Conservation (phyloP, 2,329 filamentous ascomycete genomes). For the Ascochyta rabiei region DNA sequence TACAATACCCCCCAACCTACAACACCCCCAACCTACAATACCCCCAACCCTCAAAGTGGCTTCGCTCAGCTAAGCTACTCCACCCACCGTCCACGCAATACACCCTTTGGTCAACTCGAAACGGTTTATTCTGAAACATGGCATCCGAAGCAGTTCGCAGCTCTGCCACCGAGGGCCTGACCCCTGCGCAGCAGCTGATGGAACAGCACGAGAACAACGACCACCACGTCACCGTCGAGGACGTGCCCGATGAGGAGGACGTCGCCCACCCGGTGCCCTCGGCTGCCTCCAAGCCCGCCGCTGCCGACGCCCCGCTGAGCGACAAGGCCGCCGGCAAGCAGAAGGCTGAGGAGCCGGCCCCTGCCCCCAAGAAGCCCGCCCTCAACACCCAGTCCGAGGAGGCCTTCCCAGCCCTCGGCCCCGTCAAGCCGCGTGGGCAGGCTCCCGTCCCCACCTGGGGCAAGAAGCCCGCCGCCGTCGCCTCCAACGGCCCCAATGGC, state of each 20-base stretch:
- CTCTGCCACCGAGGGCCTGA: conserved; percentile 44
- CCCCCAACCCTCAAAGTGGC: conserved; percentile 33
- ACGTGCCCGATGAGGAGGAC: conserved; percentile 80
- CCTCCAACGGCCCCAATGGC: conserved; percentile 55
- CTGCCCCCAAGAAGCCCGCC: conserved; percentile 42
- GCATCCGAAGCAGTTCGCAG: conserved; percentile 46
- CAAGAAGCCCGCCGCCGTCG: conserved; percentile 63
- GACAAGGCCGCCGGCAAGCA: conserved; percentile 73
- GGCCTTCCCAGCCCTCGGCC: conserved; percentile 89
- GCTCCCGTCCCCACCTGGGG: conserved; percentile 78
- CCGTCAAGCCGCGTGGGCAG: conserved; percentile 66
- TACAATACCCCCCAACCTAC: not conserved
- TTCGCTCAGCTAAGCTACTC: conserved; percentile 31
- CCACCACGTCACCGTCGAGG: conserved; percentile 76
- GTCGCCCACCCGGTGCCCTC: conserved; percentile 62
- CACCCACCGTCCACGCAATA: conserved; percentile 43
- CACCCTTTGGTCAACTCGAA: conserved; percentile 47
- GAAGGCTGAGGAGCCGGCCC: conserved; percentile 59
- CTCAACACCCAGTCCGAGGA: conserved; percentile 89
- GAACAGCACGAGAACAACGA: conserved; percentile 68
- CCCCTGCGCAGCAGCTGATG: conserved; percentile 64
- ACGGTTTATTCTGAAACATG: conserved; percentile 48
- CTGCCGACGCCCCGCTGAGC: conserved; percentile 53
- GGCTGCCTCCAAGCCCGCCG: conserved; percentile 42
- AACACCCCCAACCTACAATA: not conserved